Evolutionary conservation across 2,329 filamentous ascomycete species (phyloP), one percentile per base, ranked within the genome.

Genomic region (Hysterium pulicare): DNA sequence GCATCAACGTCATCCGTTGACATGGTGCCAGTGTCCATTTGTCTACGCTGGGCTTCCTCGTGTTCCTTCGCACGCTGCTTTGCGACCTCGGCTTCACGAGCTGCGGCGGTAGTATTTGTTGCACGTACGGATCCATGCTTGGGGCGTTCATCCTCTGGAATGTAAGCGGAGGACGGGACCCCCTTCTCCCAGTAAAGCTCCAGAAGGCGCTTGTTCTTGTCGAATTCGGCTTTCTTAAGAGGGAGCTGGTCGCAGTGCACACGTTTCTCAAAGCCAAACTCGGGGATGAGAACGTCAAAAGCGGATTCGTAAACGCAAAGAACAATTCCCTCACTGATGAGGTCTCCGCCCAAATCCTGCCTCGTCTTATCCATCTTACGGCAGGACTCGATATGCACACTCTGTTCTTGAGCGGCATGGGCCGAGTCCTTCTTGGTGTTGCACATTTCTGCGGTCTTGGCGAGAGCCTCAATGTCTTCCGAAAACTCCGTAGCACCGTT

Each of bases 111-210:
- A 40, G 87, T 86, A 58, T 87, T 87, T 32, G 81, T 83, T 44
- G 85, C 80, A 51, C 88, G 82, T 56, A 87, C 86, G 9, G 80
- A 79, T 42, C 81, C 83, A 38, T 86, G 83, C 76, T 93, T 94
- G 41, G 90, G 90, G 44, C 90, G 86, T 74, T 98, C 93, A 63
- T 98, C 93, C 64, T 98, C 93, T 2, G 93, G 93, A 40, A 98
- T 85, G 57, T 94, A 98, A 2, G 90, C 87, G 33, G 91, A 96
- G 49, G 90, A 97, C 21, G 91, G 89, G 6, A 97, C 90, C 35
- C 93, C 93, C 80, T 97, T 98, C 82, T 98, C 93, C 93, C 93
- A 98, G 77, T 96, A 98, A 13, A 98, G 79, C 71, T 98, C 93
- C 35, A 98, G 78, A 22, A 97, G 82, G 42, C 93, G 83, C 73